Evolutionary conservation across 192 early-diverging fungal species (phyloP), one percentile per base, ranked within the genome.

Genomic region (Mortierella claussenii): DNA sequence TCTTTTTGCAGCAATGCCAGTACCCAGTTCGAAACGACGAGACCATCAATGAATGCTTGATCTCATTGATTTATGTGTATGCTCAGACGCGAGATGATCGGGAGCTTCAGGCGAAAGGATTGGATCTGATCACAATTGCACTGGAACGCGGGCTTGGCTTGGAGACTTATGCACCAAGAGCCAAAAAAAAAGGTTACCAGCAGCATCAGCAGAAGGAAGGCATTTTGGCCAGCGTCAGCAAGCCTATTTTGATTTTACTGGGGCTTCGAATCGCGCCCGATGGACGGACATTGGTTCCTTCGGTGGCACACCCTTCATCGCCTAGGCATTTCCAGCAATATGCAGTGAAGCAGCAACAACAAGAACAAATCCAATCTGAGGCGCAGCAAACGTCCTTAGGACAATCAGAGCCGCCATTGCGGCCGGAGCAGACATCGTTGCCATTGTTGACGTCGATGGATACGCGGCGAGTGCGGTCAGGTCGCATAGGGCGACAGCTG

Each of bases 31-130:
- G 53, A 9, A 46, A 56, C 32, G 68, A 69, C 21, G 33, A 44
- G 18, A 69, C 68, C 11, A 60, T 65, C 45, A 40, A 73, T 24
- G 49, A 43, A 26, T 65, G 61, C 51, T 52, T 73, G 23, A 46
- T 73, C 43, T 55, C 50, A 7, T 61, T 73, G 15, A 73, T 73
- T 24, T 73, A 55, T 13, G 61, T 55, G 12, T 73, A 73, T 43
- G 57, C 46, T 20, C 49, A 49, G 21, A 43, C 36, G 50, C 43
- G 27, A 15, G 33, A 64, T 20, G 44, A 58, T 28, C n/a, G n/a
- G n/a, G 61, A 73, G 30, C 17, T 63, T 11, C 62, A 33, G 42
- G 9, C 13, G 5, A n/a, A 64, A 23, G 69, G 69, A 42, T 13
- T 61, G 7, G 69, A 73, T 23, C 31, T 73, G 46, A 37, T 73